Percentiles rank a stretch among this genome's conserved stretches.
Conservation (phyloP, 1,284 basidiomycete species). For the Ceratobasidium papillatum region DNA sequence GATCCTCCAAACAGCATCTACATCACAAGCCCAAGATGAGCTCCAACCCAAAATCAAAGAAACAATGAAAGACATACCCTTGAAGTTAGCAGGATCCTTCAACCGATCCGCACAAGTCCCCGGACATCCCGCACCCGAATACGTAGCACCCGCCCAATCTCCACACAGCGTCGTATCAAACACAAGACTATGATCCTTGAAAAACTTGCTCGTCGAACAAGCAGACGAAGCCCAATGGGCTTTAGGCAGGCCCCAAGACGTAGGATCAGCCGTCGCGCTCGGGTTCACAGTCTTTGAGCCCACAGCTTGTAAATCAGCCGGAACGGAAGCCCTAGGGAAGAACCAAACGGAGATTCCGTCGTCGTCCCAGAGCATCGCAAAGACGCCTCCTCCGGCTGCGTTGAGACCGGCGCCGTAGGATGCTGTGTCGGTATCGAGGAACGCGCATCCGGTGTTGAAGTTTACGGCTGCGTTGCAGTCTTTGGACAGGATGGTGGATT, state of each 20-base stretch:
- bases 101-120: conserved; percentile 75
- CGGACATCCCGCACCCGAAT: conserved; percentile 66
- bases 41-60: conserved; percentile 39
- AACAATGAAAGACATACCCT: conserved; percentile 56
- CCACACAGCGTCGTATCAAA: conserved; percentile 77
- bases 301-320: conserved; percentile 62
- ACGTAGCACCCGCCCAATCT: conserved; percentile 71
- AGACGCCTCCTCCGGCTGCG: conserved; percentile 77
- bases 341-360: conserved; percentile 80
- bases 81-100: conserved; percentile 69
- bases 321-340: conserved; percentile 73
- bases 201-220: conserved; percentile 74
- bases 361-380: conserved; percentile 75
- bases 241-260: conserved; percentile 70
- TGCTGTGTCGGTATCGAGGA: conserved; percentile 60
- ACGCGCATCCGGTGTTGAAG: conserved; percentile 74
- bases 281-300: neutral
- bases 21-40: conserved; percentile 2
- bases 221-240: conserved; percentile 69
- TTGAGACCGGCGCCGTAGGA: conserved; percentile 80
- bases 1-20: conserved; percentile 67
- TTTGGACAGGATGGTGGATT: conserved; percentile 47
- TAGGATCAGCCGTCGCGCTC: conserved; percentile 63
- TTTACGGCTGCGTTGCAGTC: conserved; percentile 60
- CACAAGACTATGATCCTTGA: conserved; percentile 71